Conservation (phyloP, 2,329 filamentous ascomycete species). For the Aspergillus ustus region DNA sequence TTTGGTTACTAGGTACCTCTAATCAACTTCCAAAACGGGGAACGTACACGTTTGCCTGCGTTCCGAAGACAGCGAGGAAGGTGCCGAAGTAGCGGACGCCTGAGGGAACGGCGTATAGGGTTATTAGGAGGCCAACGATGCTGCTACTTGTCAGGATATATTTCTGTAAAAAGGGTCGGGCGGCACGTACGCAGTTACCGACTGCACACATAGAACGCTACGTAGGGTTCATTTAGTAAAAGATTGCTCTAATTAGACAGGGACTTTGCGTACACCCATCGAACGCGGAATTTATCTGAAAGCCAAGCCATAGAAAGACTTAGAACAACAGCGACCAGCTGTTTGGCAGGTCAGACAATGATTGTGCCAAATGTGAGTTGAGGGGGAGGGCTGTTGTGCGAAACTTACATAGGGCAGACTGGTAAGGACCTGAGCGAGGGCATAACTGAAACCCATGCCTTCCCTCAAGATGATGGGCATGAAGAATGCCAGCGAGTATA, state of each 20-base stretch:
- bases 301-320: background rate
- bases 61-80: background rate
- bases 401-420: background rate
- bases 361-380: background rate
- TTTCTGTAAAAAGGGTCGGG: background rate
- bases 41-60: background rate
- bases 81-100: background rate
- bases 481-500: constrained; percentile 80
- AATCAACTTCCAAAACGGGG: background rate
- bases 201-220: background rate
- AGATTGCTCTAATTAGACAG: background rate
- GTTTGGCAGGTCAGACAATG: background rate
- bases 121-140: constrained; percentile 3
- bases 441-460: constrained; percentile 63
- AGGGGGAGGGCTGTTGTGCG: background rate
- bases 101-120: background rate
- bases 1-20: background rate
- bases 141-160: background rate
- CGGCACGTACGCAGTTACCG: background rate
- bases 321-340: background rate
- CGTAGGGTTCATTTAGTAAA: background rate
- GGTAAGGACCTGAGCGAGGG: background rate
- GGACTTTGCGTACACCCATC: background rate
- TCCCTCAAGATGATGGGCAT: constrained; percentile 71
- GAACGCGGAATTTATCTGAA: background rate